Evolutionary conservation across 2,329 filamentous ascomycete species (phyloP).

Genomic region (Nemania sp.): DNA sequence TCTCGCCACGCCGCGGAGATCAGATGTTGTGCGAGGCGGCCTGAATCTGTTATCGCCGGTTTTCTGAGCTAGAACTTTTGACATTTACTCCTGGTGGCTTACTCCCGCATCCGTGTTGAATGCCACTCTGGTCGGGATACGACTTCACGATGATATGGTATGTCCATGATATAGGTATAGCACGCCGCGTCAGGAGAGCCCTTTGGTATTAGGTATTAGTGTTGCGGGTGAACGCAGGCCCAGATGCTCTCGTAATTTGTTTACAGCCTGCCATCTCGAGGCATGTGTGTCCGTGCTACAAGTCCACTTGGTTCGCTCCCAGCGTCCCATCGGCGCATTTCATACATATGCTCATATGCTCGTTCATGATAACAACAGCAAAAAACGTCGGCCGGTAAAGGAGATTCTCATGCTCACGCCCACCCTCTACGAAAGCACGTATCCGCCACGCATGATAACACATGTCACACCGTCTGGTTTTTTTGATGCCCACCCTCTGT

Average conservation of each 20-base stretch:
- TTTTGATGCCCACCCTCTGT: no score
- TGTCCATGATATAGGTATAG: constrained; percentile 5
- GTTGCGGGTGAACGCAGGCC: constrained; percentile 1
- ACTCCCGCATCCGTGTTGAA: constrained; percentile 18
- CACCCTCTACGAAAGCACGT: constrained; percentile 1
- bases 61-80: not conserved
- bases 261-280: constrained; percentile 23
- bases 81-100: constrained; percentile 13
- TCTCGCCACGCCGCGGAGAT: no score
- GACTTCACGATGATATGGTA: constrained; percentile 11
- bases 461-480: constrained; percentile 8
- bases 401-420: not conserved
- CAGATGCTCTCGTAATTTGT: not conserved
- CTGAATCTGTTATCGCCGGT: constrained; percentile 14
- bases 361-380: constrained; percentile 16
- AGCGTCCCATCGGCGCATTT: constrained; percentile 16
- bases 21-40: not conserved
- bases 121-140: constrained; percentile 21
- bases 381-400: constrained; percentile 15
- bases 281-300: constrained; percentile 15
- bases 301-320: constrained; percentile 3
- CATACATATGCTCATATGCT: constrained; percentile 12
- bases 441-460: constrained; percentile 13
- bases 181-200: no score
- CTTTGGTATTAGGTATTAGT: no score